Percentiles rank a stretch among this genome's conserved stretches.
Conservation (phyloP, 345 rosid species). For the Sisymbrium altissimum region DNA sequence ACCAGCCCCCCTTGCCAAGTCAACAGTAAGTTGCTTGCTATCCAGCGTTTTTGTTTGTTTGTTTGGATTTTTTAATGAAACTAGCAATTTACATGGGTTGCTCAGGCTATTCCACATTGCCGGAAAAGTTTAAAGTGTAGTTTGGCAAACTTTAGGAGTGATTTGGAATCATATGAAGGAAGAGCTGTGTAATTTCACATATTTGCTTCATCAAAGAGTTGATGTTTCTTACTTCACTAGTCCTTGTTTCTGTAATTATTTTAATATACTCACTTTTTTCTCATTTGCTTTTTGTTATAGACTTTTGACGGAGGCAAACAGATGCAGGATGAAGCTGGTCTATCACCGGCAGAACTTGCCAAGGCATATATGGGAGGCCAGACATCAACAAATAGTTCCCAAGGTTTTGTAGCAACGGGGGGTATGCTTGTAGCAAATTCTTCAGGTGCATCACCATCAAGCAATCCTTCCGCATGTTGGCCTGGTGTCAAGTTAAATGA, state of each 20-base stretch:
- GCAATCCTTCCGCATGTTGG: slow-evolving; percentile 64
- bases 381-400: slow-evolving; percentile 45
- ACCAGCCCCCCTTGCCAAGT: slow-evolving; percentile 43
- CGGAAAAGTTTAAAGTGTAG: not conserved
- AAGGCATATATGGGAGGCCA: slow-evolving; percentile 74
- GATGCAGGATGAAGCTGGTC: slow-evolving; percentile 46
- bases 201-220: not conserved
- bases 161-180: slow-evolving; percentile 6
- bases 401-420: slow-evolving; percentile 36
- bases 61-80: slow-evolving; percentile 6
- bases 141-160: not conserved
- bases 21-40: slow-evolving; percentile 47
- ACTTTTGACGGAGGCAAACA: slow-evolving; percentile 20
- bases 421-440: slow-evolving; percentile 46
- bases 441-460: slow-evolving; percentile 44
- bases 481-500: slow-evolving; percentile 80
- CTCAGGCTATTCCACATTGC: not conserved
- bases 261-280: not conserved
- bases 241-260: not conserved
- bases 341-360: slow-evolving; percentile 81
- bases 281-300: slow-evolving; percentile 1
- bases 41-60: not conserved
- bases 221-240: slow-evolving; percentile 5
- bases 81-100: slow-evolving; percentile 5
- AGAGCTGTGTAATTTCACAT: not conserved